A percentile compares a stretch with the other conserved stretches of the same genome.
These are phyloP conservation scores for Zymoseptoria passerinii DNA, from an alignment of 2,329 filamentous ascomycete genomes.

Conservation along the genomic window DNA sequence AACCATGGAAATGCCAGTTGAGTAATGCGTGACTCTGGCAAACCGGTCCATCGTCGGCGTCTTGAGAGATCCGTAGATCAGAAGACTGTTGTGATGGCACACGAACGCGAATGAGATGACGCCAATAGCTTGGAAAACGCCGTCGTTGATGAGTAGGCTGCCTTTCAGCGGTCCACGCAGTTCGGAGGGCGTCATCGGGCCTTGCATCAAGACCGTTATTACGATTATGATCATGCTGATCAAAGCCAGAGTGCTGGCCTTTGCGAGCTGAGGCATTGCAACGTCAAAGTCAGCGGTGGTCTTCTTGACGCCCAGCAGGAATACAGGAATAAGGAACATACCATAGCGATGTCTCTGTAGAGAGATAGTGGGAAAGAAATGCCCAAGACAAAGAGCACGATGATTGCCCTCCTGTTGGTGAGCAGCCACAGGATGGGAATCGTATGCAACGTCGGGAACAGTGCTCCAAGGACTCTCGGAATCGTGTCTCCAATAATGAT, in stretches of 20 bases:
- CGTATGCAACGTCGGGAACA: constrained; percentile 67
- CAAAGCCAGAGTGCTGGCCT: constrained; percentile 87
- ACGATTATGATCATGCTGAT: constrained; percentile 91
- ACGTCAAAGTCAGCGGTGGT: constrained; percentile 2
- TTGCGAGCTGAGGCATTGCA: constrained; percentile 61
- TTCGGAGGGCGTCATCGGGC: constrained; percentile 62
- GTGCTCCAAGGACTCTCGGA: constrained; percentile 72
- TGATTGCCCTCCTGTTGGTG: constrained; percentile 72
- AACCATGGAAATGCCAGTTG: constrained; percentile 80
- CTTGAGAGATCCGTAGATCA: constrained; percentile 92
- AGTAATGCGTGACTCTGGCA: constrained; percentile 85
- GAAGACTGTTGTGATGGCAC: constrained; percentile 86
- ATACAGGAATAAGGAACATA: too few species aligned
- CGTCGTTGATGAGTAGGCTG: constrained; percentile 69
- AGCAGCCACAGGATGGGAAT: constrained; percentile 75
- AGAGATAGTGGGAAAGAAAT: constrained; percentile 86
- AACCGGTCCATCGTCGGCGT: constrained; percentile 96
- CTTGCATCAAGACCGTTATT: constrained; percentile 77
- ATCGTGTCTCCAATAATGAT: constrained; percentile 97
- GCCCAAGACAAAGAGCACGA: constrained; percentile 76
- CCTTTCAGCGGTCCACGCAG: constrained; percentile 62
- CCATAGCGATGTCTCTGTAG: constrained; percentile 96
- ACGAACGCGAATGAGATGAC: constrained; percentile 91
- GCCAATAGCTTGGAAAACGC: constrained; percentile 91
- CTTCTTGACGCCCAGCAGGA: not conserved